phyloP scores from a whole-genome alignment of 163 green algal species.

The Chlorella variabilis region DNA sequence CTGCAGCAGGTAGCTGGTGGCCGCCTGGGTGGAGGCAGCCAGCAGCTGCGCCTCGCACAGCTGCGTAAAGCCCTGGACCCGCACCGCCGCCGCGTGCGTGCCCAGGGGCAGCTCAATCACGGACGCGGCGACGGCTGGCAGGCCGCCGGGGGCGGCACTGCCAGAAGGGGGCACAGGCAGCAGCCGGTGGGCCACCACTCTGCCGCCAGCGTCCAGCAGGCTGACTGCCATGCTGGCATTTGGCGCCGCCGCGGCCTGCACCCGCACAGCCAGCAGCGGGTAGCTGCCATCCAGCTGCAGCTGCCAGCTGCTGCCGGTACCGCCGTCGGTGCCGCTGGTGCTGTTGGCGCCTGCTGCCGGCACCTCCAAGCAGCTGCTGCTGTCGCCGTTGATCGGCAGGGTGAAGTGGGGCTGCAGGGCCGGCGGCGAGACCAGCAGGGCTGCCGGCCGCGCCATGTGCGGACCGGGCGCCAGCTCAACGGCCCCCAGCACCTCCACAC shows the following conservation, averaged over 20 bases:
- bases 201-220: slow-evolving; percentile 16
- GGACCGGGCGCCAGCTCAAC: slow-evolving; percentile 1
- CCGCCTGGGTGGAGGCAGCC: neutral
- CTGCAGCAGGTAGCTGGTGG: neutral
- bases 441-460: neutral
- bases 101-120: neutral
- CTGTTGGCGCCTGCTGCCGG: neutral
- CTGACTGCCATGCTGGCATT: neutral
- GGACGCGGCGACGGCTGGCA: neutral
- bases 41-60: slow-evolving; percentile 29
- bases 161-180: neutral
- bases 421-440: neutral
- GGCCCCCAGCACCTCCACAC: slow-evolving; percentile 29
- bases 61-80: slow-evolving; percentile 3
- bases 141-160: neutral
- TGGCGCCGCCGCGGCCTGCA: neutral
- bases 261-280: neutral
- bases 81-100: neutral
- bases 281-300: slow-evolving; percentile 26
- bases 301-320: neutral
- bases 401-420: slow-evolving; percentile 1
- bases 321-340: neutral
- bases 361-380: slow-evolving; percentile 11
- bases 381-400: slow-evolving; percentile 27
- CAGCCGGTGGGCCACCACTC: neutral